Evolutionary conservation across 805 yeast species (phyloP).

Genomic region (Maudiozyma turicensis): DNA sequence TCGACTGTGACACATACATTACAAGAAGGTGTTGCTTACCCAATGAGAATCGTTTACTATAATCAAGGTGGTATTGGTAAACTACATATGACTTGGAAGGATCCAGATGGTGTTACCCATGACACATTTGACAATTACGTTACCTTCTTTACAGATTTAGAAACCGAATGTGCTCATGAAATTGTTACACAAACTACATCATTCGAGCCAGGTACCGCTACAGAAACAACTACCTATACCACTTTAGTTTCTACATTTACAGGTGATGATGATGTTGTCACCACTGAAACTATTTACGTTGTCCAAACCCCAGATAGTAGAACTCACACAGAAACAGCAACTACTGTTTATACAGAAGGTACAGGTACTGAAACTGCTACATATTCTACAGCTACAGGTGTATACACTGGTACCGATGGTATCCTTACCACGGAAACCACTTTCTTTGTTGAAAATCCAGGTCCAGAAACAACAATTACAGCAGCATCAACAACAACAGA

Average conservation of each 20-base stretch:
- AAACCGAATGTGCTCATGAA: background rate
- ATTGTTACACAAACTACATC: background rate
- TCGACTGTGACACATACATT: background rate
- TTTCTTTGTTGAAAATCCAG: background rate
- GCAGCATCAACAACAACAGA: background rate
- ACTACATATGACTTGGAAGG: constrained; percentile 1
- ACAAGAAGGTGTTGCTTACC: constrained; percentile 10
- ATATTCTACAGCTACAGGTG: background rate
- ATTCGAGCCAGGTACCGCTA: background rate
- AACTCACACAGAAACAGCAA: background rate
- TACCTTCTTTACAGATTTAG: background rate
- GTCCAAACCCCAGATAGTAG: constrained; percentile 20
- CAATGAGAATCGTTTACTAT: constrained; percentile 13
- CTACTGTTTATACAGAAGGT: background rate
- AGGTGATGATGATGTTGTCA: constrained; percentile 6
- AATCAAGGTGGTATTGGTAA: constrained; percentile 5
- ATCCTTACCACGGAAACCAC: background rate
- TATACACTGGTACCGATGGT: background rate
- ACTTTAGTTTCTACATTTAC: constrained; percentile 6
- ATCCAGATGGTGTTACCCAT: constrained; percentile 4
- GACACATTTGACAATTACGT: background rate
- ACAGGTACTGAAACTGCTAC: background rate
- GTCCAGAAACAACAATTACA: background rate
- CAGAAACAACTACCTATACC: constrained; percentile 4
- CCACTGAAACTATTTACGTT: constrained; percentile 8